These are phyloP conservation scores for Serpula lacrymans DNA, from an alignment of 768 basidiomycete species.

Conservation along the genomic window DNA sequence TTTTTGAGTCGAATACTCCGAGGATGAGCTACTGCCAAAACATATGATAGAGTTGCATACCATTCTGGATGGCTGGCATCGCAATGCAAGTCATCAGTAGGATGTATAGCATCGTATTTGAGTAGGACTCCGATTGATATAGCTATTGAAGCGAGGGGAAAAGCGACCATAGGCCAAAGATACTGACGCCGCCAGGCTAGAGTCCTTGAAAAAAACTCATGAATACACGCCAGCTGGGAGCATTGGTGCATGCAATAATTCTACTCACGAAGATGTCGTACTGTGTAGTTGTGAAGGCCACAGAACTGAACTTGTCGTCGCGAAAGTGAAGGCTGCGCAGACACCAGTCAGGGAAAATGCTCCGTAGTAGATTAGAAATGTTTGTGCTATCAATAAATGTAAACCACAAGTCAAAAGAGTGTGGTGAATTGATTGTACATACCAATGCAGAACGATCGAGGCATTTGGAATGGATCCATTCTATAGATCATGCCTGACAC, in stretches of 20 bases:
- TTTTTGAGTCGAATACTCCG: too few relatives aligned
- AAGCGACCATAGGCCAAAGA: conserved; percentile 40
- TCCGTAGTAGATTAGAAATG: conserved; percentile 39
- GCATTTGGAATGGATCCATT: conserved; percentile 63
- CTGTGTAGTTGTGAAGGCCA: conserved; percentile 29
- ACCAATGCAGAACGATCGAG: conserved; percentile 56
- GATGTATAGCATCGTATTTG: conserved; percentile 41
- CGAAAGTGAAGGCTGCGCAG: conserved; percentile 41
- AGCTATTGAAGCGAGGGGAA: conserved; percentile 45
- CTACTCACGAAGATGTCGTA: conserved; percentile 17
- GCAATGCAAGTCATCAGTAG: conserved; percentile 53
- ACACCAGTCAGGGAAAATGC: conserved; percentile 44
- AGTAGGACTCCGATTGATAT: conserved; percentile 43
- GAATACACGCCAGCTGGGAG: background rate
- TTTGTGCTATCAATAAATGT: conserved; percentile 37
- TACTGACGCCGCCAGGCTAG: conserved; percentile 48
- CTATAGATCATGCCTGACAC: conserved; percentile 55
- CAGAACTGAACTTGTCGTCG: conserved; percentile 45
- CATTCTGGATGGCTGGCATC: conserved; percentile 57
- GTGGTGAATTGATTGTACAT: conserved; percentile 15
- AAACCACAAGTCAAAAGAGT: conserved; percentile 15
- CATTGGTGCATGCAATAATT: background rate
- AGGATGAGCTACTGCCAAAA: conserved; percentile 2
- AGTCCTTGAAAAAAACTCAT: conserved; percentile 32
- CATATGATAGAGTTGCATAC: conserved; percentile 30